Conservation (phyloP, 768 basidiomycete species). For the Candolleomyces aberdarensis region DNA sequence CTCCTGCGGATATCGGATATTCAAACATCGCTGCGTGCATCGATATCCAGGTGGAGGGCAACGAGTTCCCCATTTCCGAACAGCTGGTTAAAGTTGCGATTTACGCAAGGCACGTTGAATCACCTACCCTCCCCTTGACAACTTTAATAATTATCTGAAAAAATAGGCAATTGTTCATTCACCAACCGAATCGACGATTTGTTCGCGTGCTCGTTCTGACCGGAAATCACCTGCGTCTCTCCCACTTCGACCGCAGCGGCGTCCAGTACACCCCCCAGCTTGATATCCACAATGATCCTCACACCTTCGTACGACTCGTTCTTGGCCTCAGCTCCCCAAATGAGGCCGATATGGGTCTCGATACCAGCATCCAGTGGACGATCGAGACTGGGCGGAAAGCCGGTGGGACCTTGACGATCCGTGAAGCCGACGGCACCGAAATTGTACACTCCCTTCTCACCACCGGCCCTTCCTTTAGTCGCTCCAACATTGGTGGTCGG, state of each 20-base stretch:
- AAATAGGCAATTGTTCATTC: conserved; percentile 2
- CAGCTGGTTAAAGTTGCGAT: background rate
- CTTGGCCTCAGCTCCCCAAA: background rate
- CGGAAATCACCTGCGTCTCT: background rate
- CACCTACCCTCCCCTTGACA: background rate
- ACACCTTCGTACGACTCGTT: conserved; percentile 1
- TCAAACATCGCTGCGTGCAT: background rate
- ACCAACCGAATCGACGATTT: conserved; percentile 2
- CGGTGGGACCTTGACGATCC: background rate
- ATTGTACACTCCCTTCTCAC: background rate
- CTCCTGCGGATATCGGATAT: background rate
- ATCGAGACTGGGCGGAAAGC: background rate
- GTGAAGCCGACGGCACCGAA: background rate
- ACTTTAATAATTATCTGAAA: background rate
- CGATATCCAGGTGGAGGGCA: background rate
- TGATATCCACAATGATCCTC: background rate
- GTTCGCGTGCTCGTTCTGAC: background rate
- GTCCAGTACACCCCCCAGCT: background rate
- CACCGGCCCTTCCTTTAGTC: background rate
- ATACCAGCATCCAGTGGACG: conserved; percentile 1
- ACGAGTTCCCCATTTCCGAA: background rate
- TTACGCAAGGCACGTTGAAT: background rate
- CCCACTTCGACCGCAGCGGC: conserved; percentile 6
- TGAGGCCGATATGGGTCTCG: background rate
- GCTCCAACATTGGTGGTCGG: background rate